Base-by-base conservation (phyloP, 1,284 basidiomycete species). In the Ustilago cynodontis region DNA sequence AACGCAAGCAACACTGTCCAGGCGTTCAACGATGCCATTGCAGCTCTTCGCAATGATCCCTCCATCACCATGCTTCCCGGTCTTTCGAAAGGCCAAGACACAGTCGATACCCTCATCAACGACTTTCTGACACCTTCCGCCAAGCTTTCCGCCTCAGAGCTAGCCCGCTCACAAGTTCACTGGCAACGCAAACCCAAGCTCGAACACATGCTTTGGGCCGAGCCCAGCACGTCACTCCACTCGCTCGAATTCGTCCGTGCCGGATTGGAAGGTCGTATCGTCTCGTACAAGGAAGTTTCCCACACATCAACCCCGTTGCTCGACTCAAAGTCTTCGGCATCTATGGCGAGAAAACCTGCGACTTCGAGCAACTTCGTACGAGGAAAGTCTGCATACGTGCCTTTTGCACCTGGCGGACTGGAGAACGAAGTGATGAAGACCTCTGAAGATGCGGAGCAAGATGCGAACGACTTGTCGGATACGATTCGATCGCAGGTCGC, bases 301-400 rank as follows among this genome's bases (percentile, higher is more conserved):
- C 64, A 75, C 13, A 64, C 78, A 4, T 29, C 64, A 6, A 57
- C 71, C 1, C 65, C 72, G 9, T 47, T 76, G 22, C 64, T 73
- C 22, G 75, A 82, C 51, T 66, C 71, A 11, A 75, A 67, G 45
- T 79, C 65, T 16, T 82, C 67, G 6, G 94, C 93, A 9, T 93
- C 93, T 13, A 88, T 96, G 70, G 90, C 92, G 66, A 90, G 95
- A 65, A 92, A 93, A 10, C 94, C 94, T 4, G 93, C 91, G 8
- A 65, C 73, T 6, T 88, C 88, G 52, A 90, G 90, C 74, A 92
- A 91, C 73, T 98, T 98, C 86, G 94, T 98, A 9, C 89, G 95
- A 67, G 95, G 95, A 54, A 97, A 95, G 86, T 93, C 94, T 33
- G 93, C 93, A 26, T 91, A 95, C 86, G 91, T 96, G 2, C 95